phyloP scores from a whole-genome alignment of 257 asterid genomes.

The Ophiorrhiza pumila region DNA sequence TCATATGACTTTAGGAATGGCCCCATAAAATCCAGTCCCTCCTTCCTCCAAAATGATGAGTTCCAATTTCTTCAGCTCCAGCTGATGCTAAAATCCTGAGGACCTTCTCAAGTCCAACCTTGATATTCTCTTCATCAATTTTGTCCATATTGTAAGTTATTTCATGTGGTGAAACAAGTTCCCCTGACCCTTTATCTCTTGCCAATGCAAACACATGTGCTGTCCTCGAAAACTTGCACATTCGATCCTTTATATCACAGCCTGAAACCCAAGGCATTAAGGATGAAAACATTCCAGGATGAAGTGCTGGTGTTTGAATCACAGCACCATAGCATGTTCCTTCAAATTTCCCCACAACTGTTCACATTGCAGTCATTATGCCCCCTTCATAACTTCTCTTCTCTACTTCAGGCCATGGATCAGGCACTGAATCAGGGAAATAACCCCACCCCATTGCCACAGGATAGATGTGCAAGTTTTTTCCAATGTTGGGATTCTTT shows the following conservation, averaged over 20 bases:
- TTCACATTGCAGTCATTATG: conserved; percentile 79
- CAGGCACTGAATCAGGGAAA: conserved; percentile 43
- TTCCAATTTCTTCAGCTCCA: conserved; percentile 89
- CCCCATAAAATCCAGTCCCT: too few relatives aligned
- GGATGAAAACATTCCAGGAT: conserved; percentile 76
- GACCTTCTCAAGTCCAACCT: conserved; percentile 54
- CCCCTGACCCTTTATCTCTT: conserved; percentile 69
- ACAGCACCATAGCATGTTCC: conserved; percentile 58
- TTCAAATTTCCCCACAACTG: conserved; percentile 32
- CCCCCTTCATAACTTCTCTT: conserved; percentile 69
- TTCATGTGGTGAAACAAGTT: conserved; percentile 28
- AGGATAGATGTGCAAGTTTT: conserved; percentile 67
- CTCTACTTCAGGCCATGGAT: conserved; percentile 52
- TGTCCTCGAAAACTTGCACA: conserved; percentile 63
- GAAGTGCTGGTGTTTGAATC: conserved; percentile 75
- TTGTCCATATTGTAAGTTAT: conserved; percentile 46
- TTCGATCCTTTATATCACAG: conserved; percentile 45
- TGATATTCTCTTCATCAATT: conserved; percentile 42
- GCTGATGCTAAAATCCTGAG: conserved; percentile 66
- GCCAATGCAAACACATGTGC: conserved; percentile 61
- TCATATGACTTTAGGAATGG: too few relatives aligned
- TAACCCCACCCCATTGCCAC: conserved; percentile 76
- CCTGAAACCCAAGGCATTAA: conserved; percentile 79
- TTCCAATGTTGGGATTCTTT: conserved; percentile 67
- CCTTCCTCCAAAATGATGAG: conserved; percentile 50